Evolutionary conservation across 1,139 yeast genomes (phyloP).

Genomic region (Protomyces gravidus): DNA sequence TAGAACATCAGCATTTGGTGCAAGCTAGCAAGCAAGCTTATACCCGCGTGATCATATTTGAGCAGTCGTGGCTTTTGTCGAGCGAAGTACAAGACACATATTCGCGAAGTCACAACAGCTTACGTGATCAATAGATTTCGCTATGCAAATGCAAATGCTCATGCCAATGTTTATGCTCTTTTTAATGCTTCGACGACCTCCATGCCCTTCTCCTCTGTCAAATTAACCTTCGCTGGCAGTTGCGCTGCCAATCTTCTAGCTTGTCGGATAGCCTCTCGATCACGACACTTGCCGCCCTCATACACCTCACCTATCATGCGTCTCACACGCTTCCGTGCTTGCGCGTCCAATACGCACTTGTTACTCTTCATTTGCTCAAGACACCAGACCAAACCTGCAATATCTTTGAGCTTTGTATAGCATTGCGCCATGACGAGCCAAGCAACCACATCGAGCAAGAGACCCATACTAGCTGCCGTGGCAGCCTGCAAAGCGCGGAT

Average conservation of each 20-base stretch:
- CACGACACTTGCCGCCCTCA: not conserved
- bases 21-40: too few relatives aligned
- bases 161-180: not conserved
- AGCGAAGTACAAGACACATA: too few relatives aligned
- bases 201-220: not conserved
- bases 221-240: not conserved
- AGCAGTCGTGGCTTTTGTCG: too few relatives aligned
- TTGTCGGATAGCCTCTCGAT: not conserved
- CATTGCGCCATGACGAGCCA: constrained; percentile 19
- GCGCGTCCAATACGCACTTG: constrained; percentile 13
- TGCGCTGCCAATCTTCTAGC: not conserved
- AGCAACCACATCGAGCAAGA: constrained; percentile 16
- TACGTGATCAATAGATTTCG: too few relatives aligned
- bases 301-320: constrained; percentile 2
- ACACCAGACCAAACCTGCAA: constrained; percentile 19
- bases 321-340: constrained; percentile 14
- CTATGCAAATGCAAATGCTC: not conserved
- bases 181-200: not conserved
- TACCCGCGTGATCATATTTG: too few relatives aligned
- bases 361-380: constrained; percentile 20
- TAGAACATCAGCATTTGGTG: too few relatives aligned
- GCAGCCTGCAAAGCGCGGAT: constrained; percentile 1
- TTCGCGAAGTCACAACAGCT: too few relatives aligned
- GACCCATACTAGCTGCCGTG: not conserved
- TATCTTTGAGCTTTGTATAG: constrained; percentile 10